These are phyloP conservation scores for Ganoderma sinense DNA, from an alignment of 1,284 basidiomycete genomes.

Conservation along the genomic window DNA sequence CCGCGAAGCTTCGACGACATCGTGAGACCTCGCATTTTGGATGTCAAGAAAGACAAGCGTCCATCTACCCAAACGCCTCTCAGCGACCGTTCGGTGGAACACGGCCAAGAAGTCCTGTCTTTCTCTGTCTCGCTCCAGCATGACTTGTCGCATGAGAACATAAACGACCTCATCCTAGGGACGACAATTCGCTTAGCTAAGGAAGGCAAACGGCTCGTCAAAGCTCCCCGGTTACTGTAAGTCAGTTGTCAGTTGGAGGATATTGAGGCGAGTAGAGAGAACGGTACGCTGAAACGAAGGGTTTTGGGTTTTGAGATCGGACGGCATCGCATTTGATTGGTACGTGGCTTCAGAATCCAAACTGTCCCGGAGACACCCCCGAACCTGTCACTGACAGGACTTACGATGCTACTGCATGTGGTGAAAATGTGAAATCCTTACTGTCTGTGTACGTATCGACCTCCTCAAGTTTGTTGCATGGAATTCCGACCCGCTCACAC, in stretches of 20 bases:
- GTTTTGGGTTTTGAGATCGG: slow-evolving; percentile 17
- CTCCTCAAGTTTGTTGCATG: not conserved
- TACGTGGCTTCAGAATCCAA: slow-evolving; percentile 14
- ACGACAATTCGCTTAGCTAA: slow-evolving; percentile 25
- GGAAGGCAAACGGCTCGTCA: slow-evolving; percentile 30
- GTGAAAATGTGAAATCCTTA: slow-evolving; percentile 23
- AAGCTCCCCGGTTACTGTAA: slow-evolving; percentile 33
- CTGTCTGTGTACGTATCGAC: slow-evolving; percentile 29
- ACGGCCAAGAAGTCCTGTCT: slow-evolving; percentile 28
- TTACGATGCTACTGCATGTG: slow-evolving; percentile 25
- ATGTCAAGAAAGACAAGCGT: slow-evolving; percentile 7
- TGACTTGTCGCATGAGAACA: slow-evolving; percentile 7
- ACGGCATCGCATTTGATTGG: slow-evolving; percentile 36
- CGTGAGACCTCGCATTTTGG: slow-evolving; percentile 1
- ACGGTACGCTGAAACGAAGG: slow-evolving; percentile 9
- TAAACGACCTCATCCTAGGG: slow-evolving; percentile 31
- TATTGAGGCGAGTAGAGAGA: not conserved
- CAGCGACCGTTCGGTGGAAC: not conserved
- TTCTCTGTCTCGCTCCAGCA: slow-evolving; percentile 9
- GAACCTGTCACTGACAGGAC: slow-evolving; percentile 20
- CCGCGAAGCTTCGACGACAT: slow-evolving; percentile 20
- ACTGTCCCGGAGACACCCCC: too few species aligned
- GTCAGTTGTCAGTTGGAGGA: slow-evolving; percentile 18
- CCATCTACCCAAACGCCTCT: not conserved
- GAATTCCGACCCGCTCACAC: not conserved